Evolutionary conservation across 176 grass and related monocot genomes (phyloP).

Genomic region (Alopecurus myosuroides): DNA sequence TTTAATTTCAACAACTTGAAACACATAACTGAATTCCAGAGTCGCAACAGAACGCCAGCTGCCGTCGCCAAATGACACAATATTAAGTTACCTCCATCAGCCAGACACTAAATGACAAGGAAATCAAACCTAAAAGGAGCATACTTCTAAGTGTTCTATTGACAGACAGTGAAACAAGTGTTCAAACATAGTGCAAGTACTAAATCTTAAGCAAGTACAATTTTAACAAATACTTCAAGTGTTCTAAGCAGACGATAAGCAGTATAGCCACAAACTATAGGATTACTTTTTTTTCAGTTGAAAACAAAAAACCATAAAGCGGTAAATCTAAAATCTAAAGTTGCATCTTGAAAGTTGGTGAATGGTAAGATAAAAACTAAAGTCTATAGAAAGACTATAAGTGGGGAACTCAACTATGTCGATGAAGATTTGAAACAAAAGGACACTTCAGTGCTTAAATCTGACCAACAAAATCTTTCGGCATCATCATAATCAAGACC

Average conservation of each 20-base stretch:
- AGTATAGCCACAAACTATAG: background rate
- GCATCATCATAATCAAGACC: background rate
- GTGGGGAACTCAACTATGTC: background rate
- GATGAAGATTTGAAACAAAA: background rate
- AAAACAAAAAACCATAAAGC: background rate
- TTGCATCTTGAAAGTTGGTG: background rate
- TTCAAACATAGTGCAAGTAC: background rate
- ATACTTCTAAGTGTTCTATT: conserved; percentile 4
- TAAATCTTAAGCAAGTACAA: background rate
- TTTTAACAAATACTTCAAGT: background rate
- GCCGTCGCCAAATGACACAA: conserved; percentile 65
- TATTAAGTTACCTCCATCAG: conserved; percentile 35
- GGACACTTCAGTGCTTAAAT: background rate
- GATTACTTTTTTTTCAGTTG: background rate
- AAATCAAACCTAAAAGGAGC: conserved; percentile 24
- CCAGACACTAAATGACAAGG: conserved; percentile 17
- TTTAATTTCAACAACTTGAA: too few species aligned
- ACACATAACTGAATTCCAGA: conserved; percentile 72
- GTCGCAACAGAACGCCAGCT: conserved; percentile 81
- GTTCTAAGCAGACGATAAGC: background rate
- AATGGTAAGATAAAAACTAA: background rate
- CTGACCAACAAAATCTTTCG: background rate
- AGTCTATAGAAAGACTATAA: background rate
- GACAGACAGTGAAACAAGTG: background rate
- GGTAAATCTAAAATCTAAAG: background rate